Conservation (phyloP, 2,329 filamentous ascomycete species). For the Aspergillus sp. region DNA sequence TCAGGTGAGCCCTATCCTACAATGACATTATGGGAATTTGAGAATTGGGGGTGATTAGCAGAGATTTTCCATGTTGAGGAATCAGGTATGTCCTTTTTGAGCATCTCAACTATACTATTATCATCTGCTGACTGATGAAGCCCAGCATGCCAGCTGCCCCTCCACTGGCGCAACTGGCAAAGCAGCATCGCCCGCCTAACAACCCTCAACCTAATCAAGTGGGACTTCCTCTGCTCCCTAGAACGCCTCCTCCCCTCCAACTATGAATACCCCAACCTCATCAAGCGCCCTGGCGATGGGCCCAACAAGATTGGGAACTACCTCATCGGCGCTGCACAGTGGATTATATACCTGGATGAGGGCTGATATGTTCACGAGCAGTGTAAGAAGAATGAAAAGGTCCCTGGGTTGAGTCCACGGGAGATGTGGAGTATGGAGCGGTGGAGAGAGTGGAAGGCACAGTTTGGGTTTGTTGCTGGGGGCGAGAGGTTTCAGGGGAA, state of each 20-base stretch:
- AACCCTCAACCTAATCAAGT: neutral
- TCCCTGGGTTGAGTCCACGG: neutral
- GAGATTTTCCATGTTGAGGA: neutral
- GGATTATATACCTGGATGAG: neutral
- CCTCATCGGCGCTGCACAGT: neutral
- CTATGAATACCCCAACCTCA: neutral
- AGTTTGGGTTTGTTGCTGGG: neutral
- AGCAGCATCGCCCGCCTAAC: neutral
- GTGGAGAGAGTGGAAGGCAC: neutral
- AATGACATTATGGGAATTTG: neutral
- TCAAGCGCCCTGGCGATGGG: neutral
- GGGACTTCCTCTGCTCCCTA: neutral
- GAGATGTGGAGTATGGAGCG: neutral
- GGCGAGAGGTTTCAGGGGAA: neutral
- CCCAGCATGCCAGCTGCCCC: neutral
- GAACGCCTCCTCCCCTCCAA: neutral
- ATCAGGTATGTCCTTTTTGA: neutral
- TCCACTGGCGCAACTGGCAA: neutral
- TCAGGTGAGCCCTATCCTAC: neutral
- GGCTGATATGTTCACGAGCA: neutral
- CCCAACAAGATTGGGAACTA: neutral
- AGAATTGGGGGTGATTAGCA: neutral
- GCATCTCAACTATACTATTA: neutral
- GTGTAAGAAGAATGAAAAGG: neutral
- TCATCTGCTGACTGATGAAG: neutral